Base-by-base conservation (phyloP, 495 filamentous ascomycete genomes). In the Aspergillus leporis region DNA sequence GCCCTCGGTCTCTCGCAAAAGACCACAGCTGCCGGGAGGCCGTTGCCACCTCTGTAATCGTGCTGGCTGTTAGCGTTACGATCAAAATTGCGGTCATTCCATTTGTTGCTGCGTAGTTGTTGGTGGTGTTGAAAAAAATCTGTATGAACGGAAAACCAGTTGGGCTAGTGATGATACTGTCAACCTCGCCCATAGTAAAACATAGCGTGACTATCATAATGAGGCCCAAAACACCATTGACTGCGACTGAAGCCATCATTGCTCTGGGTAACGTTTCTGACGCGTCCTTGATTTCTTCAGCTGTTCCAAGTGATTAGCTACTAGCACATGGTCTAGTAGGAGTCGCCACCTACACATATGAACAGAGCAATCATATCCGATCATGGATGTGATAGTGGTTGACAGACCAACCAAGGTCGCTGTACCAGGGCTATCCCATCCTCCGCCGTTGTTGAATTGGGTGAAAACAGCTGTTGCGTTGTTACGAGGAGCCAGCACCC, bases 201-300 rank as follows among this genome's bases (percentile, higher is more conserved):
- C 80, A 78, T 5, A 81, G 56, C 1, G 82, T 82, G 22, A 85
- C 56, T 6, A 82, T 55, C 74, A 83, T 81, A 4, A 80, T 67
- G 31, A 84, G 77, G 6, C 81, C 82, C 10, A 83, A 56, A 16
- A 78, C 64, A 3, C 74, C 77, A 51, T 85, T 86, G 48, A 85
- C 61, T 0, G 72, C 61, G 9, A 82, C 73, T 0, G 78, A 74
- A 21, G 73, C 70, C 34, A 85, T 73, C 63, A 86, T 82, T 7
- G 81, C 78, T 25, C 74, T 76, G n/a, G 84, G 84, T 0, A 87
- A 74, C 4, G 79, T 79, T 38, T 70, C 66, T 5, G 81, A 78
- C n/a, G 83, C 83, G 55, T 85, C 74, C 36, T 77, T 76, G 30
- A 85, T 78, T 65, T 86, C 83, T 60, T 87, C 83, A 5, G 81